Evolutionary conservation across 2,329 filamentous ascomycete genomes (phyloP).

Genomic region (Cladophialophora yegresii): DNA sequence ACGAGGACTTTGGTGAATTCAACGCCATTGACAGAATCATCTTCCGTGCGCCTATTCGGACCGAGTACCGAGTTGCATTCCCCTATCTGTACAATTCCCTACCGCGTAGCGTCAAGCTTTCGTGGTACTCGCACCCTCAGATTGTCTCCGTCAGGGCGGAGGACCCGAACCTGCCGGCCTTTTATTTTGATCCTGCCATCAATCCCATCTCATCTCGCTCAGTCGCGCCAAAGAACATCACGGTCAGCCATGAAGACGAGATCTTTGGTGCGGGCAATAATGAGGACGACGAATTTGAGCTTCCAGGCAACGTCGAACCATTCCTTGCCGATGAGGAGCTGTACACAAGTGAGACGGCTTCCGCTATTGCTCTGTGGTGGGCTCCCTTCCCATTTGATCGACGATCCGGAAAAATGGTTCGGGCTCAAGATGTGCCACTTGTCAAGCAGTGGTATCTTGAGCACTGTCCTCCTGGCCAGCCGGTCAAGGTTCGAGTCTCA

Average conservation of each 20-base stretch:
- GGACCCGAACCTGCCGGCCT: slow-evolving; percentile 85
- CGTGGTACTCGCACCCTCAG: slow-evolving; percentile 93
- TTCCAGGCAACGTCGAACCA: slow-evolving; percentile 77
- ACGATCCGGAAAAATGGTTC: slow-evolving; percentile 91
- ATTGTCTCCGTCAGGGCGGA: slow-evolving; percentile 86
- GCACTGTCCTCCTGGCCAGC: slow-evolving; percentile 85
- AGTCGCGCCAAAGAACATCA: slow-evolving; percentile 92
- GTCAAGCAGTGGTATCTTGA: slow-evolving; percentile 99
- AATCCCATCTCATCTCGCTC: slow-evolving; percentile 96
- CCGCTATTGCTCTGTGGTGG: slow-evolving; percentile 96
- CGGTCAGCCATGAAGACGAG: slow-evolving; percentile 87
- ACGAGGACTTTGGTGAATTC: slow-evolving; percentile 99
- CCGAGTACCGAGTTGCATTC: slow-evolving; percentile 91
- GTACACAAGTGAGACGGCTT: slow-evolving; percentile 83
- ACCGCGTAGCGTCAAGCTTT: slow-evolving; percentile 86
- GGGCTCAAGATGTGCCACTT: slow-evolving; percentile 92
- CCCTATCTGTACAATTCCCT: slow-evolving; percentile 96
- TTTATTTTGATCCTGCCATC: slow-evolving; percentile 97
- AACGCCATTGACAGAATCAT: slow-evolving; percentile 99
- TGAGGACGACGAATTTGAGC: slow-evolving; percentile 80
- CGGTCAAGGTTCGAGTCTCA: slow-evolving; percentile 95
- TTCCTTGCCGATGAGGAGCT: slow-evolving; percentile 89
- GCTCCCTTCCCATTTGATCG: slow-evolving; percentile 94
- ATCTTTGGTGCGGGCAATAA: slow-evolving; percentile 81
- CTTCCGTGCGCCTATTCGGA: slow-evolving; percentile 90